phyloP scores from a whole-genome alignment of 2,329 filamentous ascomycete genomes.

The Fusarium cicatricum region DNA sequence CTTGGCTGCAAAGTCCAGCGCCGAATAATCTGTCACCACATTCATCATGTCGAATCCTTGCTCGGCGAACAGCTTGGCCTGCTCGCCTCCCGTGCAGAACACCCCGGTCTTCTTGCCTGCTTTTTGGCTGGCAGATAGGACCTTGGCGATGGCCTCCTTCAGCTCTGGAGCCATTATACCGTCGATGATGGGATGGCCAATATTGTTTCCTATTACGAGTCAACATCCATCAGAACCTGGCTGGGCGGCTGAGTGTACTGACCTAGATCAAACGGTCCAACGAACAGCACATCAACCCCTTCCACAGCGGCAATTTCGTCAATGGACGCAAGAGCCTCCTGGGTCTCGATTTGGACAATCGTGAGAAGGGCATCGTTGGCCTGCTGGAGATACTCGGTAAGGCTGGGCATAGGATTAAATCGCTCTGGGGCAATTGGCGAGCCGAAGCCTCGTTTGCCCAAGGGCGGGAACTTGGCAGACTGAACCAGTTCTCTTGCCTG shows the following conservation, averaged over 20 bases:
- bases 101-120: constrained; percentile 74
- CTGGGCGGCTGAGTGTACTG: not conserved
- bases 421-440: constrained; percentile 56
- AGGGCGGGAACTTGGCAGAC: constrained; percentile 60
- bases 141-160: constrained; percentile 64
- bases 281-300: constrained; percentile 69
- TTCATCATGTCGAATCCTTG: constrained; percentile 70
- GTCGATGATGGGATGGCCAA: constrained; percentile 68
- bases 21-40: constrained; percentile 64
- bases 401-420: constrained; percentile 54
- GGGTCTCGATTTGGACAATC: constrained; percentile 74
- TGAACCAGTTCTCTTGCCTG: constrained; percentile 56
- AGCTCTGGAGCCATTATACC: constrained; percentile 67
- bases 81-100: constrained; percentile 63
- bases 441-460: constrained; percentile 58
- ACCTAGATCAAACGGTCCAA: constrained; percentile 73
- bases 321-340: constrained; percentile 66
- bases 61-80: constrained; percentile 62
- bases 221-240: not conserved
- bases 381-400: constrained; percentile 58
- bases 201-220: constrained; percentile 59
- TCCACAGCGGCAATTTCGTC: constrained; percentile 69
- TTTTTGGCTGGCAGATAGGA: constrained; percentile 64
- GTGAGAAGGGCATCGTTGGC: constrained; percentile 64
- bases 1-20: constrained; percentile 55